Conservation (phyloP, 148 eudicot species). For the Talinum fruticosum region DNA sequence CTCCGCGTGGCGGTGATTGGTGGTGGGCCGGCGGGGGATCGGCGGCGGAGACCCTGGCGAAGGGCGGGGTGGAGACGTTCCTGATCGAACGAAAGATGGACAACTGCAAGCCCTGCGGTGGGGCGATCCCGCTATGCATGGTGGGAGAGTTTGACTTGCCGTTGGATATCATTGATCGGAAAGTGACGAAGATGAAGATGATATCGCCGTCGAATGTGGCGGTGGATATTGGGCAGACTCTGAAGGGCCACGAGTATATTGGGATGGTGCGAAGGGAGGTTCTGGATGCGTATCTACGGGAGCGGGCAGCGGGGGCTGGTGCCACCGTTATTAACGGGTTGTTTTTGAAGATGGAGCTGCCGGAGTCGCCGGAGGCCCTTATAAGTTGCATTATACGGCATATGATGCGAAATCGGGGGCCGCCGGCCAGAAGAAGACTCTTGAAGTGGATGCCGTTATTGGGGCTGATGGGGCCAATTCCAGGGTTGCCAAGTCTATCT, state of each 20-base stretch:
- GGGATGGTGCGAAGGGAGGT: slow-evolving; percentile 98
- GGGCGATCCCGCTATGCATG: slow-evolving; percentile 95
- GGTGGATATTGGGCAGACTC: slow-evolving; percentile 80
- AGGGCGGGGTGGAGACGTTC: slow-evolving; percentile 80
- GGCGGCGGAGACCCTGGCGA: slow-evolving; percentile 90
- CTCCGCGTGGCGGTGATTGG: slow-evolving; percentile 90
- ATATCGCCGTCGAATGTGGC: slow-evolving; percentile 97
- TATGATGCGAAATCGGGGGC: slow-evolving; percentile 72
- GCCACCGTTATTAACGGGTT: slow-evolving; percentile 78
- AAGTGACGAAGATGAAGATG: slow-evolving; percentile 97
- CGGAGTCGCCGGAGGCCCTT: slow-evolving; percentile 43
- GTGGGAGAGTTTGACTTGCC: slow-evolving; percentile 93
- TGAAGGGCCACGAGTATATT: slow-evolving; percentile 93
- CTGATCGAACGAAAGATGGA: slow-evolving; percentile 83
- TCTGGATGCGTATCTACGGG: slow-evolving; percentile 71
- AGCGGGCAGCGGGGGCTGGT: slow-evolving; percentile 74
- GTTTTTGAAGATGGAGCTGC: slow-evolving; percentile 81
- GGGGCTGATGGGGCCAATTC: slow-evolving; percentile 99
- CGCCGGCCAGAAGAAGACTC: slow-evolving; percentile 49
- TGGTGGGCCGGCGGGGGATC: slow-evolving; percentile 90
- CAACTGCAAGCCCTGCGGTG: slow-evolving; percentile 95
- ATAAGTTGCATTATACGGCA: slow-evolving; percentile 64
- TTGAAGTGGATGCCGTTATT: slow-evolving; percentile 88
- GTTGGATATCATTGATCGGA: slow-evolving; percentile 87
- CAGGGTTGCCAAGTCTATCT: slow-evolving; percentile 78